Conservation (phyloP, 2,329 filamentous ascomycete genomes). For the Fusarium tuaranense region DNA sequence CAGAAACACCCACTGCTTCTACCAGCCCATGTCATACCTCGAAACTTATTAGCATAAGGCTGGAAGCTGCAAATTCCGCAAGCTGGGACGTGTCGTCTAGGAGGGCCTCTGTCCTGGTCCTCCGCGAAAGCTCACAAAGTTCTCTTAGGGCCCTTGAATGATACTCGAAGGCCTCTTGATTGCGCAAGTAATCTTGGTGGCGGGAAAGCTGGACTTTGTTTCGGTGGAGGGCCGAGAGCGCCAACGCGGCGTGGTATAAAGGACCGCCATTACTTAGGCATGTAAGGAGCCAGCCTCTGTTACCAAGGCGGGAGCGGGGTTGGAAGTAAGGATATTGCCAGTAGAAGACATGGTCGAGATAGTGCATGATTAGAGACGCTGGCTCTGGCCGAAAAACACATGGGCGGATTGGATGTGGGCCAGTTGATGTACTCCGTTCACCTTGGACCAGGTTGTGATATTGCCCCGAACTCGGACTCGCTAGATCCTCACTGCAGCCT, state of each 20-base stretch:
- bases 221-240: neutral
- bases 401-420: neutral
- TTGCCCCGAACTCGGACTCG: neutral
- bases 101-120: neutral
- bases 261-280: neutral
- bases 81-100: neutral
- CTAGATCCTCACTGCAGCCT: neutral
- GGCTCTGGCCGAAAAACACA: neutral
- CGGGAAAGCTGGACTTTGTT: neutral
- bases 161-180: neutral
- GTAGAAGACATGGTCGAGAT: neutral
- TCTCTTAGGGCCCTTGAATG: neutral
- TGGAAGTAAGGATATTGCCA: neutral
- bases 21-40: neutral
- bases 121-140: neutral
- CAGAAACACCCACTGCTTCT: neutral
- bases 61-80: neutral
- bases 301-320: neutral
- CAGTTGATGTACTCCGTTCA: neutral
- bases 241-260: neutral
- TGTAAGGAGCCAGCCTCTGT: neutral
- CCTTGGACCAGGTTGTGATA: neutral
- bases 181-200: neutral
- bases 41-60: neutral
- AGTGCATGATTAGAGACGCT: neutral